Percentiles rank a stretch among this genome's conserved stretches.
phyloP scores from a whole-genome alignment of 768 basidiomycete species.

The Lentinus brumalis region DNA sequence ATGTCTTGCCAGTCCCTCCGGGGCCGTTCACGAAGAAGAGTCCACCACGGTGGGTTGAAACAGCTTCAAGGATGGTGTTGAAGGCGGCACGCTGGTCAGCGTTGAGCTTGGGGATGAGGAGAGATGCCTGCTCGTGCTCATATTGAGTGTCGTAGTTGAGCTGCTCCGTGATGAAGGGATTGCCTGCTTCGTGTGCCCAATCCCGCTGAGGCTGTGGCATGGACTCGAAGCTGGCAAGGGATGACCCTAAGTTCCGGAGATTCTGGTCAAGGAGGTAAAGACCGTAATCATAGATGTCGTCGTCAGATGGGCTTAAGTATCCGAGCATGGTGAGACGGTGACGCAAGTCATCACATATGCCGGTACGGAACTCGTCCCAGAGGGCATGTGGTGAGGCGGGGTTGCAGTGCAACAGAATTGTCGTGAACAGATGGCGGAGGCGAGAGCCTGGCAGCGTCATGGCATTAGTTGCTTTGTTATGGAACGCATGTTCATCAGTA shows the following conservation, averaged over 20 bases:
- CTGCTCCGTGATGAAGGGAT: conserved; percentile 39
- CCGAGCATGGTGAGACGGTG: conserved; percentile 24
- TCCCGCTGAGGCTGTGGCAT: conserved; percentile 36
- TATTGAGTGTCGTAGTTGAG: conserved; percentile 27
- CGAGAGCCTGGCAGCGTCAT: conserved; percentile 39
- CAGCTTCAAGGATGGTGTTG: not conserved
- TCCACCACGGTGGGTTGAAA: not conserved
- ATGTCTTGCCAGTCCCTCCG: not conserved
- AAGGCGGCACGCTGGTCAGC: not conserved
- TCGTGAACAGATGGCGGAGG: conserved; percentile 42
- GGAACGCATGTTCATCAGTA: no score
- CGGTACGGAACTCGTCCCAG: conserved; percentile 44
- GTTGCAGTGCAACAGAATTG: conserved; percentile 35
- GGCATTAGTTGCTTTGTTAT: no score
- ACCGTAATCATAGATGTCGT: conserved; percentile 43
- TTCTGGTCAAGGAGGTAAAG: conserved; percentile 40
- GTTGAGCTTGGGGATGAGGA: not conserved
- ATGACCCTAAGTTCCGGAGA: conserved; percentile 27
- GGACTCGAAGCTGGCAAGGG: conserved; percentile 26
- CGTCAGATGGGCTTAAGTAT: conserved; percentile 26
- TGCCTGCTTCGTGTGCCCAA: conserved; percentile 34
- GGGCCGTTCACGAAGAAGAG: not conserved
- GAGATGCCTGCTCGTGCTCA: not conserved
- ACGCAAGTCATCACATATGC: no score
- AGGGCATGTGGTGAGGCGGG: conserved; percentile 37